These are phyloP conservation scores for Cercospora zeae-maydis DNA, from an alignment of 2,329 filamentous ascomycete genomes.

Conservation along the genomic window DNA sequence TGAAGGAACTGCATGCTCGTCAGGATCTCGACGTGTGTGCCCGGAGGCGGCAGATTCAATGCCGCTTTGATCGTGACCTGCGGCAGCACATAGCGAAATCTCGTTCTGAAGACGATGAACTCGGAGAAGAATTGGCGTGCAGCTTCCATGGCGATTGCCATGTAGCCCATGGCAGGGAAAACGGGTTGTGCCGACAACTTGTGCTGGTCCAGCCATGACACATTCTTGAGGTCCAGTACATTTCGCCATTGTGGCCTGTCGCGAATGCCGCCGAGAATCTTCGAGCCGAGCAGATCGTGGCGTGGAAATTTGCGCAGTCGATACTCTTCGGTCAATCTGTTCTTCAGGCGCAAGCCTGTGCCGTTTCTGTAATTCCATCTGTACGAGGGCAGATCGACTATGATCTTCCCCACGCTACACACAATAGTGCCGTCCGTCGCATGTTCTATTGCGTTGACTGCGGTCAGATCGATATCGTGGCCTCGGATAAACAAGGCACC, in stretches of 20 bases:
- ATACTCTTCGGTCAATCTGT: background rate
- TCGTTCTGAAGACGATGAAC: background rate
- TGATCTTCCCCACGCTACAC: background rate
- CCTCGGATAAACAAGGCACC: background rate
- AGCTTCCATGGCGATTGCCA: slow-evolving; percentile 16
- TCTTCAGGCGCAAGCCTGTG: background rate
- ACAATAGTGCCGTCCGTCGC: background rate
- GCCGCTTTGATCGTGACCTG: background rate
- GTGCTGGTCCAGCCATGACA: slow-evolving; percentile 34
- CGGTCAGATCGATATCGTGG: background rate
- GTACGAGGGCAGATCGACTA: background rate
- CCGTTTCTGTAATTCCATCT: background rate
- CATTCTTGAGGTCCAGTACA: background rate
- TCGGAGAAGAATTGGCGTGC: slow-evolving; percentile 5
- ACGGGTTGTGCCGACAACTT: slow-evolving; percentile 9
- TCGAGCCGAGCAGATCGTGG: slow-evolving; percentile 9
- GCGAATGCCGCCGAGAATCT: background rate
- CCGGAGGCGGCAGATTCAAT: background rate
- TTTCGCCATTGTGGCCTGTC: background rate
- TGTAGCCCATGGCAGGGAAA: slow-evolving; percentile 18
- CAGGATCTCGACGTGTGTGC: background rate
- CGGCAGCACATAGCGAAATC: background rate
- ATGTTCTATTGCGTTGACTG: background rate
- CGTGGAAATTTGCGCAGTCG: slow-evolving; percentile 1
- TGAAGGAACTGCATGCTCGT: background rate